Base-by-base conservation (phyloP, 1,139 yeast species). In the Geotrichum fermentans region DNA sequence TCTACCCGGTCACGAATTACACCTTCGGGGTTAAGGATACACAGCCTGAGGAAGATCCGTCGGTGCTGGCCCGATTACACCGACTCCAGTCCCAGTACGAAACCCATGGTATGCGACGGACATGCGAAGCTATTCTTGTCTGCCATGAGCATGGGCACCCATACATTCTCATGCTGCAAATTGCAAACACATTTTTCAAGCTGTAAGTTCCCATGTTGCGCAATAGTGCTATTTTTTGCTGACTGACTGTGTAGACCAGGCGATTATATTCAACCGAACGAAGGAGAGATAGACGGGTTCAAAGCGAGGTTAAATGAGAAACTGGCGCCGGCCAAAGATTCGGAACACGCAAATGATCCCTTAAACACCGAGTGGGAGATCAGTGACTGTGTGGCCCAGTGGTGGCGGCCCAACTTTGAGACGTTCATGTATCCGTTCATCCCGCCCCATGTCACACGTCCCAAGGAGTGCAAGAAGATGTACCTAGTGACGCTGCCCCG, bases 371-470 rank as follows among this genome's bases (percentile, higher is more conserved):
- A 61, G 28, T 65, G 69, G 69, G 58, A 59, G n/a, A 56, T 66
- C 35, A 65, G 64, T 24, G 69, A 65, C 37, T 62, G 70, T 39
- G 41, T 68, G 13, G 66, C 66, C 1, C 69, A 65, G 48, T 69
- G 72, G 72, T 69, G 69, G 66, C 62, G 72, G 49, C 72, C 72
- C 3, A 66, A 67, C 43, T 58, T 60, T 34, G 69, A 65, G 30
- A 59, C 61, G 2, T 60, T 59, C 51, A 62, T 65, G 52, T 69
- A 69, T 48, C 73, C 73, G 13, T 69, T 67, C 49, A 58, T 66
- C 32, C 67, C 71, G 2, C 65, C 67, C 4, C 70, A 68, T 50
- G 60, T 67, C 17, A 56, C 69, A 6, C 59, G 64, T 5, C 68
- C 69, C 22, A 67, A 65, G 52, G 72, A 69, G 51, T 59, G 69